Base-by-base conservation (phyloP, 805 yeast species). In the Ascoidea asiatica region DNA sequence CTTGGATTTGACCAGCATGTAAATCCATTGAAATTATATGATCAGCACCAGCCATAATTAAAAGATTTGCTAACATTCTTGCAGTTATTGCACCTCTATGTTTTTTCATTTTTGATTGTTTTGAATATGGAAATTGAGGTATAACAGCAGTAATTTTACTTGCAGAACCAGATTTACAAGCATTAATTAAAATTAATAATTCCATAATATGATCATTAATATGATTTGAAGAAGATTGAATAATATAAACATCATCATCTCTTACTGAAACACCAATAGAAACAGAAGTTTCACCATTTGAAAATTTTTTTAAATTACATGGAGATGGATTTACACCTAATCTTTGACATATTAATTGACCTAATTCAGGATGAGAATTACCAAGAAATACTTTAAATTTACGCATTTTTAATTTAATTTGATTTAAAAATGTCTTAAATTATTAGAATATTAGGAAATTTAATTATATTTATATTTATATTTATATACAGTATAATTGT, bases 11-110 rank as follows among this genome's bases (percentile, higher is more conserved):
- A 35, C 95, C 80, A 21, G 99, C 98, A 54, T 77, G 80, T 52
- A 92, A 69, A 59, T 92, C 99, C 97, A 92, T 89, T 3, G 96
- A 86, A 37, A 92, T 90, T 46, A 92, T 94, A 63, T 92, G 99
- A 64, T 92, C 97, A 21, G 97, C 98, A 53, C 99, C 99, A 3
- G 98, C 97, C 94, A 92, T 94, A 46, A 88, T 79, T 50, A 92
- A 69, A 57, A 92, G 67, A 55, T 92, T 92, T 48, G 99, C 97
- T 59, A 92, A 73, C 97, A 92, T 85, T 60, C 97, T 77, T 15
- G 98, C 98, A 4, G 98, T 90, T 56, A 92, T 92, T 38, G 98
- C 97, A 44, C 98, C 98, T 64, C 99, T 73, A 60, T 92, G 97
- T 63, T 88, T 92, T 68, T 92, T 92, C 99, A 92, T 92, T 67